Evolutionary conservation across 2,329 filamentous ascomycete species (phyloP).

Genomic region (Botrytis sinoallii): DNA sequence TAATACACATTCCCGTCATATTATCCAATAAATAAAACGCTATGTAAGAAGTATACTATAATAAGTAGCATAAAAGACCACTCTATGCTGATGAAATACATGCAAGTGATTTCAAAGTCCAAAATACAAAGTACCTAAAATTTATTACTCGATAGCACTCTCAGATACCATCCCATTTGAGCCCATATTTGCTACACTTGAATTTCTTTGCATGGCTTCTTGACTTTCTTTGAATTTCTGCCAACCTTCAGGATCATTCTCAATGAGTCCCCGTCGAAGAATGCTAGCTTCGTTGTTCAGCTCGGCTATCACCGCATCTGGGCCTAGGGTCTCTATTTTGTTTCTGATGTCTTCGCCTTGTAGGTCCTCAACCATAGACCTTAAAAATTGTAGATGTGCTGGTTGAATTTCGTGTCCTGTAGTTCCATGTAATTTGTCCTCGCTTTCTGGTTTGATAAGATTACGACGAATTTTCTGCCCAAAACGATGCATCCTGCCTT

Average conservation of each 20-base stretch:
- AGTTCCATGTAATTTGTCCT: conserved; percentile 38
- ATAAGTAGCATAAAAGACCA: neutral
- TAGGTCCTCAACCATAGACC: conserved; percentile 61
- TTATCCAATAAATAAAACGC: conserved; percentile 6
- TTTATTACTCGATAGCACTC: conserved; percentile 30
- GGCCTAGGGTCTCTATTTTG: conserved; percentile 47
- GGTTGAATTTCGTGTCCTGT: conserved; percentile 41
- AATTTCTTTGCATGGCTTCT: conserved; percentile 39
- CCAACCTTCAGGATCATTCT: conserved; percentile 65
- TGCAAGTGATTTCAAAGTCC: neutral
- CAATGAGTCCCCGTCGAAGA: conserved; percentile 49
- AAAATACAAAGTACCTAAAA: neutral
- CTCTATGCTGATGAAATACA: neutral
- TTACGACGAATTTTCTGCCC: conserved; percentile 65
- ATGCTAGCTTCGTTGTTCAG: conserved; percentile 45
- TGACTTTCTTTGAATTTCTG: conserved; percentile 60
- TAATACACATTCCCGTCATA: neutral
- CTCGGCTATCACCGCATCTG: conserved; percentile 61
- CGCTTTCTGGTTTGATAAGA: conserved; percentile 47
- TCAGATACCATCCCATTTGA: conserved; percentile 29
- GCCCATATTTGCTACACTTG: conserved; percentile 23
- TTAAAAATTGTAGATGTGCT: conserved; percentile 46
- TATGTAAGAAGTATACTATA: conserved; percentile 3
- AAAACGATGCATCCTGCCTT: conserved; percentile 67
- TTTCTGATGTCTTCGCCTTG: conserved; percentile 56